Evolutionary conservation across 148 eudicot species (phyloP).

Genomic region (Rhododendron vialii): DNA sequence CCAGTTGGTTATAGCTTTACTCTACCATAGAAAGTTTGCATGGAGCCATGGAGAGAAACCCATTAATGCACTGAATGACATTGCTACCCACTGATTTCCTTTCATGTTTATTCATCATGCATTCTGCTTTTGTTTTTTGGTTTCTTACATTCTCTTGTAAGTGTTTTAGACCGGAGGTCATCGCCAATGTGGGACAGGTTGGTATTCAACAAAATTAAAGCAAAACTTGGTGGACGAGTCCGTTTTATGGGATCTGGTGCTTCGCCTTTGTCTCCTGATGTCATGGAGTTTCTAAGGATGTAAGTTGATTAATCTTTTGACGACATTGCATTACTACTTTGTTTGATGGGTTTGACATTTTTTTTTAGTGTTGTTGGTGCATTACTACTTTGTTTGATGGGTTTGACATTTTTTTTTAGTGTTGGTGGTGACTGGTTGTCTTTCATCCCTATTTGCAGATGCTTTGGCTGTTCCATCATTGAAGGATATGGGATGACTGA

Average conservation of each 20-base stretch:
- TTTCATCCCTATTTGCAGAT: constrained; percentile 28
- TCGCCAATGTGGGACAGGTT: constrained; percentile 82
- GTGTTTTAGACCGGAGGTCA: constrained; percentile 51
- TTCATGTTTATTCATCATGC: neutral
- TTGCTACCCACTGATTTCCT: neutral
- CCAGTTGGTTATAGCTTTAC: neutral
- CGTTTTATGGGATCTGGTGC: constrained; percentile 83
- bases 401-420: neutral
- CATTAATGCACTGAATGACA: neutral
- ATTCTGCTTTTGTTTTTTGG: neutral
- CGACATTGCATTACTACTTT: neutral
- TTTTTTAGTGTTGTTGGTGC: constrained; percentile 1
- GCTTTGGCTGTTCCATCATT: constrained; percentile 68
- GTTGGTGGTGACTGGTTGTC: constrained; percentile 9
- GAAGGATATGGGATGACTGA: constrained; percentile 99
- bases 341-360: neutral
- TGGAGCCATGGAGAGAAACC: neutral
- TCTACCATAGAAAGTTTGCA: neutral
- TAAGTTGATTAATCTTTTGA: constrained; percentile 35
- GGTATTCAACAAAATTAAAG: constrained; percentile 84
- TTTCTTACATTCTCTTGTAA: neutral
- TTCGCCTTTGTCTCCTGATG: constrained; percentile 87
- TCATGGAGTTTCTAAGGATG: constrained; percentile 84
- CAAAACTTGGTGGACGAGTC: constrained; percentile 84
- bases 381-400: neutral